Base-by-base conservation (phyloP, 2,329 filamentous ascomycete species). In the Cryphonectria radicalis region DNA sequence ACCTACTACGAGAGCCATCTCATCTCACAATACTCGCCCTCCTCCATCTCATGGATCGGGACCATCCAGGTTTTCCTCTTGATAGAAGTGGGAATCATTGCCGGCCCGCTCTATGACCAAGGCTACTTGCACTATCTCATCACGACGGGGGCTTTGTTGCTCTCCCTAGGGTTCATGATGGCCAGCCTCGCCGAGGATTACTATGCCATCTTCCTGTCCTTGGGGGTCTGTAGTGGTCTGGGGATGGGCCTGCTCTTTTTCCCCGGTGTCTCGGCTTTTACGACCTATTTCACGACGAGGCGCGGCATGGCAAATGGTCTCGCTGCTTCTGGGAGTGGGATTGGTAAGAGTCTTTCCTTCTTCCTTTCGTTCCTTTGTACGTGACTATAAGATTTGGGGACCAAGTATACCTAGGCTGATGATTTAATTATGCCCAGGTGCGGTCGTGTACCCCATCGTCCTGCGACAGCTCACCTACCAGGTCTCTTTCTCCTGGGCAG, bases 1-100 rank as follows among this genome's bases (percentile, higher is more conserved):
- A 84, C 84, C 3, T 88, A 88, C 78, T 90, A 89, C 74, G 76
- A 80, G 67, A 81, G 78, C 59, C 77, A 82, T 74, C 73, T 80
- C 63, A 70, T 86, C 76, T 69, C 76, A 71, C 63, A 76, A 19
- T 77, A 59, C 66, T 76, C 70, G 66, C 77, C 71, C 64, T 80
- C 81, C 0, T 72, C 75, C 37, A 83, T 85, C 8, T 80, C 84
- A 8, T 84, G 79, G 80, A 84, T 87, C n/a, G 85, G 85, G 17
- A 82, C 84, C 4, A 75, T 86, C 4, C 85, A 87, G 69, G 80
- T 79, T 0, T 85, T 83, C 63, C 76, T 88, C 8, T 79, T 88
- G 53, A 76, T 84, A 43, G 76, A 84, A 6, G 75, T 82, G 7
- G 83, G 84, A 8, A 76, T 83, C 6, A 62, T 86, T 6, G 77